Evolutionary conservation across 148 eudicot genomes (phyloP).

Genomic region (Cornus controversa): DNA sequence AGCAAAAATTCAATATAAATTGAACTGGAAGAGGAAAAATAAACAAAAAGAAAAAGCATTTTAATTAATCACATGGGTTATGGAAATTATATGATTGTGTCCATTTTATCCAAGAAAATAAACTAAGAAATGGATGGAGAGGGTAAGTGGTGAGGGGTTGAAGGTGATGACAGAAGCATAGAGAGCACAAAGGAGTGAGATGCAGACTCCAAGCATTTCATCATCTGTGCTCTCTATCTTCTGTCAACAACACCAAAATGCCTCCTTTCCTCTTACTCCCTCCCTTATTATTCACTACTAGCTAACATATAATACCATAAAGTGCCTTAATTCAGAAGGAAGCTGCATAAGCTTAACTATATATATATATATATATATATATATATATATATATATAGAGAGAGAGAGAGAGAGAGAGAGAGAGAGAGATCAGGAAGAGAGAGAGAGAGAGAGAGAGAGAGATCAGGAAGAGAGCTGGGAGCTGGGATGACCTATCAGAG

Average conservation of each 20-base stretch:
- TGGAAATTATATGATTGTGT: background rate
- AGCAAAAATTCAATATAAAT: background rate
- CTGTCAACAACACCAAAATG: constrained; percentile 23
- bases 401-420: too few relatives aligned
- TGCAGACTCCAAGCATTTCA: constrained; percentile 19
- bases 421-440: too few relatives aligned
- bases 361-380: too few relatives aligned
- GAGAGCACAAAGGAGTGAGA: constrained; percentile 29
- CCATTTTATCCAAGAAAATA: too few relatives aligned
- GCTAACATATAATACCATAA: background rate
- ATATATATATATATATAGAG: too few relatives aligned
- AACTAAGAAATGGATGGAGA: background rate
- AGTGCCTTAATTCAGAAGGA: background rate
- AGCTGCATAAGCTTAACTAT: background rate
- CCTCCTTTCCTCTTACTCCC: background rate
- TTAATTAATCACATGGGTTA: background rate
- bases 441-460: background rate
- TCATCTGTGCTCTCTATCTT: constrained; percentile 33
- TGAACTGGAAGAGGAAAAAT: background rate
- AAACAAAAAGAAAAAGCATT: background rate
- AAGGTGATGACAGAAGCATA: constrained; percentile 27
- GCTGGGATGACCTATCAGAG: constrained; percentile 11
- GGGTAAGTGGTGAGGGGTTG: background rate
- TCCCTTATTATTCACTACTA: background rate
- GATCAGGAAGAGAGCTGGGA: constrained; percentile 4